Base-by-base conservation (phyloP, 257 asterid genomes). In the Gentiana straminea region DNA sequence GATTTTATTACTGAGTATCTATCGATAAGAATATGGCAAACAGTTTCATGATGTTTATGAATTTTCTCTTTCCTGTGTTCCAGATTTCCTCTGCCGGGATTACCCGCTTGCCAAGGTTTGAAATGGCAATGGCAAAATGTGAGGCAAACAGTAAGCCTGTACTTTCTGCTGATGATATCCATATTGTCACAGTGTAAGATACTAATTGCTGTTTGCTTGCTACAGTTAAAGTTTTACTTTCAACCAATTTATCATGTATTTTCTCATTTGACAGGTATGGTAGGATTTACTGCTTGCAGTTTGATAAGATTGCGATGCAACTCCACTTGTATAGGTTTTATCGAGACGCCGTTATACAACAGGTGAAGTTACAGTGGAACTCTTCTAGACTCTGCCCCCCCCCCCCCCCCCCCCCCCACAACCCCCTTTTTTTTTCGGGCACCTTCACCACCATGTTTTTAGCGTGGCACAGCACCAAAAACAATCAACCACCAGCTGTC, bases 251-350 rank as follows among this genome's bases (percentile, higher is more conserved):
- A 52, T 51, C 54, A 57, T 71, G 52, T 61, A 54, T 66, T 67
- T 68, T 65, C 62, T 55, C 56, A 58, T 68, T 72, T 67, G 63
- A 53, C 93, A 91, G 96, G 71, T 91, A 91, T 66, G 97, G 97
- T 69, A 83, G 98, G 80, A 85, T 91, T 75, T 91, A 88, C 72
- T 91, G 98, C 83, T 77, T 91, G 74, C 98, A 91, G 76, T 74
- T 87, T 59, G 97, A 91, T 74, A 83, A 86, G 75, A 81, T 83
- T 63, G 93, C 90, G 10, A 91, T 81, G 95, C 68, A 73, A 59
- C 97, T 87, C 59, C 86, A 85, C 79, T 61, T 73, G 15, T 83
- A 91, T 68, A 83, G 98, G 74, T 83, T 91, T 72, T 91, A 91
- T 73, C 88, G 95, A 64, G 98, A 91, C 80, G 93, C 91, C 58